Evolutionary conservation across 306 rosid species (phyloP).

Genomic region (Sphenostylis stenocarpa): DNA sequence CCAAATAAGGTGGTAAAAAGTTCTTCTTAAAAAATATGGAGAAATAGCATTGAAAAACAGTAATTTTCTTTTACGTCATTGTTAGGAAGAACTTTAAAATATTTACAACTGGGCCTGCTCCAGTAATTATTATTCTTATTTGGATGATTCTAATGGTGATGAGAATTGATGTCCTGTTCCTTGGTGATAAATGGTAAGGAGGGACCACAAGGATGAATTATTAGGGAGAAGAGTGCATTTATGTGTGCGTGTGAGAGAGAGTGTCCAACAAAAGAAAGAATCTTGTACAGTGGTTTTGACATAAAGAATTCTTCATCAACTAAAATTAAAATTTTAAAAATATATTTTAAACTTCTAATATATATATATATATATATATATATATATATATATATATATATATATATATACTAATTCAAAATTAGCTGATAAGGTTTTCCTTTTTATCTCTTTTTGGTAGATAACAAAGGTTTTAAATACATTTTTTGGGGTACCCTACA

Average conservation of each 20-base stretch:
- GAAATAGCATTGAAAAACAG: no score
- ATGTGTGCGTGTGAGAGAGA: constrained; percentile 15
- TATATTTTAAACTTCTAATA: no score
- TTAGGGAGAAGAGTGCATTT: constrained; percentile 16
- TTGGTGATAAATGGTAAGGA: not conserved
- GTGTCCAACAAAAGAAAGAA: constrained; percentile 18
- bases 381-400: no score
- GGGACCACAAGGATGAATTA: constrained; percentile 60
- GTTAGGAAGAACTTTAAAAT: not conserved
- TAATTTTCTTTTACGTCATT: not conserved
- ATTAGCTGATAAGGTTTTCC: no score
- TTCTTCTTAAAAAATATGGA: no score
- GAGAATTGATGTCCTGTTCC: not conserved
- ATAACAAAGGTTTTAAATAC: no score
- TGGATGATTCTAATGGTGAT: constrained; percentile 32
- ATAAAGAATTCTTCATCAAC: no score
- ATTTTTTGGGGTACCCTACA: not conserved
- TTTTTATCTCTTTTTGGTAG: no score
- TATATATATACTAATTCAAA: no score
- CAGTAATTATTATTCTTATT: not conserved
- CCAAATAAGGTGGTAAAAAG: not conserved
- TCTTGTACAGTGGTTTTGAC: constrained; percentile 36
- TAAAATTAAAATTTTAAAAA: no score
- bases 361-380: no score
- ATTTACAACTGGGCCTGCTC: no score